These are phyloP conservation scores for Ascobolus immersus DNA, from an alignment of 495 filamentous ascomycete genomes.

Conservation along the genomic window DNA sequence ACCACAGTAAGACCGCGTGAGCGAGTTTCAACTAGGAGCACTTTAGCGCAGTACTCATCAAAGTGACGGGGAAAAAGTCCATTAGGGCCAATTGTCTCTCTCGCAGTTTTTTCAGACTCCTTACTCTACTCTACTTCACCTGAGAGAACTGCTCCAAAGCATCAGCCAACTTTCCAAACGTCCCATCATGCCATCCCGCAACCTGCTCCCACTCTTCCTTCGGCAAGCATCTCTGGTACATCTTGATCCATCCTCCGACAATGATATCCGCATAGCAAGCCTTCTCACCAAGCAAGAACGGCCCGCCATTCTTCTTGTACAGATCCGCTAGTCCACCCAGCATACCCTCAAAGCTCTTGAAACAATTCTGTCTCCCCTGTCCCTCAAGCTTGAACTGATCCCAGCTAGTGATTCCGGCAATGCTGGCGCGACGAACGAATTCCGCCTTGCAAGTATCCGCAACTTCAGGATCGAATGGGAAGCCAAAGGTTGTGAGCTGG, in stretches of 20 bases:
- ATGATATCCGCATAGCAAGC: slow-evolving; percentile 30
- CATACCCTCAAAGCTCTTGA: slow-evolving; percentile 17
- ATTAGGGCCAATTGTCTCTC: no score
- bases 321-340: slow-evolving; percentile 22
- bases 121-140: no score
- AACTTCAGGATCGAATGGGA: slow-evolving; percentile 24
- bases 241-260: background rate
- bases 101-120: no score
- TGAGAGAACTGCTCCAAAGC: background rate
- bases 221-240: background rate
- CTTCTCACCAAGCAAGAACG: slow-evolving; percentile 24
- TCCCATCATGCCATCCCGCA: background rate
- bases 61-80: no score
- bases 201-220: background rate
- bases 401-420: slow-evolving; percentile 20
- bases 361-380: slow-evolving; percentile 20
- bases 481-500: slow-evolving; percentile 13
- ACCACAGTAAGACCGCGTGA: no score
- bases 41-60: no score
- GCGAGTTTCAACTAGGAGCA: no score
- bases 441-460: slow-evolving; percentile 21
- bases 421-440: slow-evolving; percentile 23
- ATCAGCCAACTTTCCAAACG: background rate
- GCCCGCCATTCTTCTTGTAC: slow-evolving; percentile 21
- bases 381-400: slow-evolving; percentile 22